phyloP scores from a whole-genome alignment of 805 yeast genomes.

The Monosporozyma solicola region DNA sequence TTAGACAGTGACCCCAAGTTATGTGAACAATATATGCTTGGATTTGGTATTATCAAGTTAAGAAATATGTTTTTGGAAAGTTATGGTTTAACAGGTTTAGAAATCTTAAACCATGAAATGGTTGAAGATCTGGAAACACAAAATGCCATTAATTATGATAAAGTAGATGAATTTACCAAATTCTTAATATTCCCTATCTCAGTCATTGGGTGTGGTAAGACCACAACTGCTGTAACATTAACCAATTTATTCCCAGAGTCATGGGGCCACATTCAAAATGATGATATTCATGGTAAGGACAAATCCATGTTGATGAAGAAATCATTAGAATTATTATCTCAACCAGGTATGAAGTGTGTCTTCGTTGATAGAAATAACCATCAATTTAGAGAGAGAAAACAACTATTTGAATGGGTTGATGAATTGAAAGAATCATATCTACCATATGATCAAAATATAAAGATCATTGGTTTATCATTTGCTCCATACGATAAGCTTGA shows the following conservation, averaged over 20 bases:
- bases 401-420: conserved; percentile 47
- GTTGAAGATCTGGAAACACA: conserved; percentile 32
- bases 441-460: conserved; percentile 37
- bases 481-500: conserved; percentile 33
- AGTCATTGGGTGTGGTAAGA: conserved; percentile 91
- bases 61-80: conserved; percentile 55
- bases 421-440: conserved; percentile 37
- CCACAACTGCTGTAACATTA: conserved; percentile 65
- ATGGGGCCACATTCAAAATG: conserved; percentile 79
- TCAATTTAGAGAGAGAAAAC: conserved; percentile 55
- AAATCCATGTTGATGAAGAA: conserved; percentile 41
- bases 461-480: conserved; percentile 64
- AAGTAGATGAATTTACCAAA: conserved; percentile 35
- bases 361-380: conserved; percentile 82
- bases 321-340: conserved; percentile 35
- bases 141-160: conserved; percentile 31
- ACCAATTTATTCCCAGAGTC: conserved; percentile 39
- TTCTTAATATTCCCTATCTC: conserved; percentile 75
- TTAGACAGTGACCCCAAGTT: conserved; percentile 42
- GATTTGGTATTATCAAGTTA: conserved; percentile 66
- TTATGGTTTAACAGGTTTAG: conserved; percentile 49
- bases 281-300: conserved; percentile 47
- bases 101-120: conserved; percentile 41
- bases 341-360: conserved; percentile 38
- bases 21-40: conserved; percentile 38